These are phyloP conservation scores for Colletotrichum sp. DNA, from an alignment of 2,329 filamentous ascomycete species.

Conservation along the genomic window DNA sequence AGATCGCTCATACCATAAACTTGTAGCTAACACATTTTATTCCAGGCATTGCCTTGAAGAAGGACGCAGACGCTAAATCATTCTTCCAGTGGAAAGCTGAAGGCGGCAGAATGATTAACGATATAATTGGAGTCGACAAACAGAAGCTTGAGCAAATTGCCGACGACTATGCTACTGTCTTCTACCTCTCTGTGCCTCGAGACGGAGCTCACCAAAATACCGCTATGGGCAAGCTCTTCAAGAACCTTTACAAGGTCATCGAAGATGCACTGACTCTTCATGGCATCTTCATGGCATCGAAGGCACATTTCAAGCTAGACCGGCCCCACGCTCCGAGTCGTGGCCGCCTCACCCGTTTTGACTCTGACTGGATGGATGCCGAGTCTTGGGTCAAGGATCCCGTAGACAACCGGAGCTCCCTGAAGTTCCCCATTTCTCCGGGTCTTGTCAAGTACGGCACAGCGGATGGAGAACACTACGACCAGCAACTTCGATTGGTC, in stretches of 20 bases:
- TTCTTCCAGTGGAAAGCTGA: neutral
- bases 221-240: neutral
- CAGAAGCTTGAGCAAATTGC: fast-evolving
- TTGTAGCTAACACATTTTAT: neutral
- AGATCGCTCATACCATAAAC: neutral
- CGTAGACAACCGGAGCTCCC: neutral
- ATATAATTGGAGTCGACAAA: neutral
- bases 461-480: conserved; percentile 14
- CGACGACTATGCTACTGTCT: fast-evolving
- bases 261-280: neutral
- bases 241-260: neutral
- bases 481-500: neutral
- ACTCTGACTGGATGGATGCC: neutral
- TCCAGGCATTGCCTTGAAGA: neutral
- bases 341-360: neutral
- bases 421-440: neutral
- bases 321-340: neutral
- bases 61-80: no score
- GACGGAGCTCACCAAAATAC: fast-evolving
- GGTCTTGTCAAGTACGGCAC: conserved; percentile 3
- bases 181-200: neutral
- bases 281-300: neutral
- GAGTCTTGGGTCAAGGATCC: neutral
- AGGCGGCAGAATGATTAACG: neutral
- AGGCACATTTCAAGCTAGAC: neutral